Percentiles rank a stretch among this genome's conserved stretches.
Conservation (phyloP, 768 basidiomycete species). For the Boletus fagicola region DNA sequence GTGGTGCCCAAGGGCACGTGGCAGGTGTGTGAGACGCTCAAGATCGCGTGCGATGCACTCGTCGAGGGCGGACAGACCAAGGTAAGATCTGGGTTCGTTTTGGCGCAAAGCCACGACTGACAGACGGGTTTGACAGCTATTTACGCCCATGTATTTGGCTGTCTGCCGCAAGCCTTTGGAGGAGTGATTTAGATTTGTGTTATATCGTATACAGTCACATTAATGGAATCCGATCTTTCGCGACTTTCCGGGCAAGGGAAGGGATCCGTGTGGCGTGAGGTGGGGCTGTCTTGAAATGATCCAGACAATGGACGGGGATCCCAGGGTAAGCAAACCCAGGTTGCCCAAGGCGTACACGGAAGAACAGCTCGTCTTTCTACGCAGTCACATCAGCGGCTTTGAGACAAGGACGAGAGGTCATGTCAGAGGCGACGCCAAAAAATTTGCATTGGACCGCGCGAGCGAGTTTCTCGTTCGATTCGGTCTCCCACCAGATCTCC, state of each 20-base stretch:
- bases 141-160: constrained; percentile 85
- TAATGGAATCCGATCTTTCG: constrained; percentile 31
- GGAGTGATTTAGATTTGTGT: neutral
- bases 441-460: constrained; percentile 62
- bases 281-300: constrained; percentile 3
- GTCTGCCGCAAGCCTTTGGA: constrained; percentile 52
- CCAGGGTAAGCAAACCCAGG: constrained; percentile 64
- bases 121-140: constrained; percentile 50
- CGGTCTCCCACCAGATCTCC: constrained; percentile 55
- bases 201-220: neutral
- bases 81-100: constrained; percentile 40
- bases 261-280: constrained; percentile 24
- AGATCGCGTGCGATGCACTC: constrained; percentile 73
- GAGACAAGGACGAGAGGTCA: constrained; percentile 58
- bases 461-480: constrained; percentile 59
- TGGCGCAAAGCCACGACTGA: neutral
- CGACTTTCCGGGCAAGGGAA: constrained; percentile 16
- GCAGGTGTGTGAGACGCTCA: constrained; percentile 85
- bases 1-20: constrained; percentile 90
- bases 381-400: constrained; percentile 52
- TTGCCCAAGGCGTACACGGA: constrained; percentile 64
- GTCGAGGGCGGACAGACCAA: constrained; percentile 85
- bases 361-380: constrained; percentile 59
- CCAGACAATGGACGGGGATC: constrained; percentile 47
- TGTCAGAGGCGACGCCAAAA: constrained; percentile 66